Percentiles rank a stretch among this genome's conserved stretches.
These are phyloP conservation scores for Fragilariopsis cylindrus DNA, from an alignment of 108 stramenopile species.

Conservation along the genomic window DNA sequence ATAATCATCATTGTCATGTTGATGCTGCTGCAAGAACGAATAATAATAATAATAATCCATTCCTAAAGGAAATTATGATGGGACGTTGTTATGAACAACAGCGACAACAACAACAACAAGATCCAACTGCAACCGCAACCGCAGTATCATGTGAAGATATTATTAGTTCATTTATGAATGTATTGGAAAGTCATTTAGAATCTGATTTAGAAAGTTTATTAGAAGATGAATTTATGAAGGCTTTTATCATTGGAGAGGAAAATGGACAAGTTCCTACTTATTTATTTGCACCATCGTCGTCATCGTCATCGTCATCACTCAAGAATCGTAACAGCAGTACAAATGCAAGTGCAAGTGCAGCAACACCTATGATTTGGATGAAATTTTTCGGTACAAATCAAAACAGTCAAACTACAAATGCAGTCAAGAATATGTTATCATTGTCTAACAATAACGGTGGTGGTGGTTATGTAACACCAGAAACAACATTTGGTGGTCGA, in stretches of 20 bases:
- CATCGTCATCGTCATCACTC: too few relatives aligned
- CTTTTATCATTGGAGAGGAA: constrained; percentile 1
- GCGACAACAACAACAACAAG: not conserved
- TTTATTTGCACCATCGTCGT: too few relatives aligned
- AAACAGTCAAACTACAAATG: too few relatives aligned
- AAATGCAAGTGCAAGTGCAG: too few relatives aligned
- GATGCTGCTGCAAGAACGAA: too few relatives aligned
- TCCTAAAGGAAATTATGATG: constrained; percentile 18
- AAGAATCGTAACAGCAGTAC: too few relatives aligned
- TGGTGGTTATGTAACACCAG: constrained; percentile 2
- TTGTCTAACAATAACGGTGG: too few relatives aligned
- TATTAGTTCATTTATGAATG: constrained; percentile 3
- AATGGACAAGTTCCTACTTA: not conserved
- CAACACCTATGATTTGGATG: too few relatives aligned
- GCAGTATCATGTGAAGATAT: not conserved
- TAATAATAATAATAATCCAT: not conserved
- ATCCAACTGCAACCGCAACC: not conserved
- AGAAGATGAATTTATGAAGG: not conserved
- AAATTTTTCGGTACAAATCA: too few relatives aligned
- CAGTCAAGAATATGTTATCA: too few relatives aligned
- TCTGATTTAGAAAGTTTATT: not conserved
- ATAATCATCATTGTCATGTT: too few relatives aligned
- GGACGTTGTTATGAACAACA: constrained; percentile 17
- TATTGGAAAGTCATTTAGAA: constrained; percentile 9
- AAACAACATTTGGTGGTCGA: constrained; percentile 10